These are phyloP conservation scores for Chaetomium olivaceum DNA, from an alignment of 2,329 filamentous ascomycete genomes.

Conservation along the genomic window DNA sequence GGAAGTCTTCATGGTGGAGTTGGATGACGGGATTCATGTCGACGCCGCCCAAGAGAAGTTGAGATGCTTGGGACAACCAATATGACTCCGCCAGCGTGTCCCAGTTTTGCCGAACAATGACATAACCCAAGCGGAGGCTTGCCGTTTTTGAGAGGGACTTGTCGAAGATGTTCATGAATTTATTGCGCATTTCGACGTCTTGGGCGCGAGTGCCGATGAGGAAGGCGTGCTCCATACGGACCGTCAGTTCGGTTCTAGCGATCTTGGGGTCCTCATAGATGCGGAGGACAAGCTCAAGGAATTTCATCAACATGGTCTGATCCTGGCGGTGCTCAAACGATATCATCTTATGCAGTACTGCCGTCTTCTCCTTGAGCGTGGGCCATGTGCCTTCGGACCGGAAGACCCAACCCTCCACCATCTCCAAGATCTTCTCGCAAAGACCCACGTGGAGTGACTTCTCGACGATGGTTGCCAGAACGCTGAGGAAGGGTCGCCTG, in stretches of 20 bases:
- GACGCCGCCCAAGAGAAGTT: constrained; percentile 86
- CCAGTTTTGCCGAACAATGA: constrained; percentile 93
- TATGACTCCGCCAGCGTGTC: constrained; percentile 92
- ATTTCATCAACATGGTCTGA: constrained; percentile 83
- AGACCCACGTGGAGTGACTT: constrained; percentile 85
- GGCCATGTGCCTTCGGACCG: constrained; percentile 92
- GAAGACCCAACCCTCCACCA: constrained; percentile 97
- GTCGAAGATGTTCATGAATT: constrained; percentile 96
- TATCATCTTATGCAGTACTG: constrained; percentile 98
- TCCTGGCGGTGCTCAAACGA: constrained; percentile 87
- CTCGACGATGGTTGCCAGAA: constrained; percentile 91
- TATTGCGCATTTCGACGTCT: constrained; percentile 94
- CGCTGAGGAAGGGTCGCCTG: constrained; percentile 88
- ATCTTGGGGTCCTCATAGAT: constrained; percentile 99
- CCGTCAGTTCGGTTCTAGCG: constrained; percentile 89
- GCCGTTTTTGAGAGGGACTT: constrained; percentile 91
- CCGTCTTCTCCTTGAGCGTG: constrained; percentile 97
- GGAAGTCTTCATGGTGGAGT: constrained; percentile 82
- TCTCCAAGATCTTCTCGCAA: constrained; percentile 87
- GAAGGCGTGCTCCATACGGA: constrained; percentile 97
- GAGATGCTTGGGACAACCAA: constrained; percentile 94
- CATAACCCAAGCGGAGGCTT: constrained; percentile 83
- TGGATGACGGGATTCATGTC: constrained; percentile 80
- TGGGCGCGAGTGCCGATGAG: constrained; percentile 90
- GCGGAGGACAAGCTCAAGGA: constrained; percentile 91